Evolutionary conservation across 2,329 filamentous ascomycete genomes (phyloP), one percentile per base, ranked within the genome.

Genomic region (Neurospora crassa): DNA sequence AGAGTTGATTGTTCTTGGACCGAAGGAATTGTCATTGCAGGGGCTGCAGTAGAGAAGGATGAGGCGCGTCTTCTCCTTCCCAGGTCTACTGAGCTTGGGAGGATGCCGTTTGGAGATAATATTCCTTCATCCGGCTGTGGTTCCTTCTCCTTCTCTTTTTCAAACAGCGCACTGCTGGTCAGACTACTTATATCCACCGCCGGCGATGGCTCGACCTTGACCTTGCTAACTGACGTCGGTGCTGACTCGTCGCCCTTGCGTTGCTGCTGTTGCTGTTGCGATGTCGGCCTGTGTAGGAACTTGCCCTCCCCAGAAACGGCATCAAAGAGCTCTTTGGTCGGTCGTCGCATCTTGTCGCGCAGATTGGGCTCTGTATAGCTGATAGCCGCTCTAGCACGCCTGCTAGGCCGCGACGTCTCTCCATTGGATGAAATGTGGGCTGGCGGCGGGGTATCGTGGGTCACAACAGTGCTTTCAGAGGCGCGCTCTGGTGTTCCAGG

Each of bases 301-400:
- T 86, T 89, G 41, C 85, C 86, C 75, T 91, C 87, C n/a, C 87
- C 89, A 12, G 86, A 81, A 16, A 95, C 92, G 1, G 92, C 92
- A 79, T 94, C 91, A 43, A 91, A 87, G 11, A 94, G 81, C 74
- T 92, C 89, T 78, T 92, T 92, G 1, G 90, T 92, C 29, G 92
- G 92, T 72, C 92, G 87, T 72, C 92, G 87, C 92, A 96, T 94
- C 82, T 96, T 96, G 78, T 90, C 91, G 73, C 91, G 87, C 59
- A 96, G 83, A 76, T 92, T 95, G 1, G 92, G 92, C 79, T 95
- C 92, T 12, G 92, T 91, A 79, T 96, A 96, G 82, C 91, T 95
- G 73, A 96, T 87, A 68, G 89, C 85, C 12, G 88, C 82, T 76
- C 91, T 85, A 68, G 88, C 88, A 74, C 92, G 87, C 74, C 92